These are phyloP conservation scores for Fomes fomentarius DNA, from an alignment of 1,284 basidiomycete genomes.

Conservation along the genomic window DNA sequence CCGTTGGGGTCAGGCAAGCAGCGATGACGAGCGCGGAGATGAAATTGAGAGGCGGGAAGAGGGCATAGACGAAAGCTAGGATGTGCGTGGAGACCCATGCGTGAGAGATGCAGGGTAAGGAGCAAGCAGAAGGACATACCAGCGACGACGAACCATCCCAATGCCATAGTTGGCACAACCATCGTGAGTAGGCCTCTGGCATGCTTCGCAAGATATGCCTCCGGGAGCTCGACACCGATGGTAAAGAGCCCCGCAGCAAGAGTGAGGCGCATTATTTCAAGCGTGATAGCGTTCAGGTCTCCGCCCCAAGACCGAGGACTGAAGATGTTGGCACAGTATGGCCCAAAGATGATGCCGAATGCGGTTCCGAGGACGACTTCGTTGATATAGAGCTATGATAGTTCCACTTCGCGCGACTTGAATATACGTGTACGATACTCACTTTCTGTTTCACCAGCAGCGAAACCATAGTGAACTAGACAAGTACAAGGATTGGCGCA, in stretches of 20 bases:
- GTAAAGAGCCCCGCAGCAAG: conserved; percentile 73
- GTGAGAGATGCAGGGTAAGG: no score
- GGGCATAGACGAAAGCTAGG: conserved; percentile 47
- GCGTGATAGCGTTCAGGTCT: conserved; percentile 62
- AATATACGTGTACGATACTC: no score
- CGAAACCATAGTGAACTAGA: conserved; percentile 83
- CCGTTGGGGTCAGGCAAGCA: conserved; percentile 92
- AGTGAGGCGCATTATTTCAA: conserved; percentile 78
- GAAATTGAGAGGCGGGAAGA: conserved; percentile 74
- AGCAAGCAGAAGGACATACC: conserved; percentile 39
- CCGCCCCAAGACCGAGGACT: conserved; percentile 79
- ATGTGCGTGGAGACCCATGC: no score
- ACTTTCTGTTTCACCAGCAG: conserved; percentile 84
- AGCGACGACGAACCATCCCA: conserved; percentile 73
- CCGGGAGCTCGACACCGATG: conserved; percentile 75
- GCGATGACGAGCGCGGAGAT: conserved; percentile 84
- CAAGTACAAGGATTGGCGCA: no score
- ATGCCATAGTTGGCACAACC: conserved; percentile 80
- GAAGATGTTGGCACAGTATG: conserved; percentile 76
- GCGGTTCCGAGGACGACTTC: conserved; percentile 91
- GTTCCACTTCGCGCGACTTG: no score
- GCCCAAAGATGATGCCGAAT: conserved; percentile 77
- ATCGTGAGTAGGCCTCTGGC: conserved; percentile 61
- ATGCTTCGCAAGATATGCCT: conserved; percentile 66
- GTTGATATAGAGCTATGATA: conserved; percentile 88